A percentile compares a stretch with the other conserved stretches of the same genome.
phyloP scores from a whole-genome alignment of 2,329 filamentous ascomycete species.

The Alternaria brassicae region DNA sequence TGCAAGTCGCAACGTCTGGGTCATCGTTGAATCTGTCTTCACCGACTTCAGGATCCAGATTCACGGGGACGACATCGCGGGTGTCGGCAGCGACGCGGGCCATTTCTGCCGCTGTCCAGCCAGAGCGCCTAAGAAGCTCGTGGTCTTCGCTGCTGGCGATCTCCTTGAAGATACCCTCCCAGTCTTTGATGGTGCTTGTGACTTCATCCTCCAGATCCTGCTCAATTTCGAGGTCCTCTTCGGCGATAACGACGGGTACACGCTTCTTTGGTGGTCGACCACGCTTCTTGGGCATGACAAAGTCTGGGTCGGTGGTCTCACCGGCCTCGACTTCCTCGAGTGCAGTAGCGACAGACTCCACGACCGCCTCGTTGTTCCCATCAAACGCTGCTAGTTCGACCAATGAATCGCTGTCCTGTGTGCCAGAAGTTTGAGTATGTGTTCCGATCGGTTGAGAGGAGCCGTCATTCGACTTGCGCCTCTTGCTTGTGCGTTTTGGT shows the following conservation, averaged over 20 bases:
- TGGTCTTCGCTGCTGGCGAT: conserved; percentile 41
- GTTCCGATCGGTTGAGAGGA: conserved; percentile 18
- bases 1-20: conserved; percentile 81
- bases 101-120: conserved; percentile 39
- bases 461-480: conserved; percentile 31
- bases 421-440: conserved; percentile 11
- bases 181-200: conserved; percentile 43
- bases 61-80: conserved; percentile 26
- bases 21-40: conserved; percentile 90
- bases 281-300: conserved; percentile 47
- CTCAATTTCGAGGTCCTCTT: conserved; percentile 58
- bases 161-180: conserved; percentile 39
- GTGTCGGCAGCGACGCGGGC: conserved; percentile 35
- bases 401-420: conserved; percentile 8
- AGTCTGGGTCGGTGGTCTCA: conserved; percentile 24
- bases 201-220: conserved; percentile 57
- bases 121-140: conserved; percentile 34
- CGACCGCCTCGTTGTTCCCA: conserved; percentile 29
- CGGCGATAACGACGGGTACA: conserved; percentile 46
- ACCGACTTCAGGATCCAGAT: conserved; percentile 64
- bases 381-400: conserved; percentile 31
- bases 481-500: conserved; percentile 31
- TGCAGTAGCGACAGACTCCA: conserved; percentile 32
- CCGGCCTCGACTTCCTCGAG: conserved; percentile 26
- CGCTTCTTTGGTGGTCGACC: conserved; percentile 45